These are phyloP conservation scores for Eucalyptus leucophloia DNA, from an alignment of 345 rosid genomes.

Conservation along the genomic window DNA sequence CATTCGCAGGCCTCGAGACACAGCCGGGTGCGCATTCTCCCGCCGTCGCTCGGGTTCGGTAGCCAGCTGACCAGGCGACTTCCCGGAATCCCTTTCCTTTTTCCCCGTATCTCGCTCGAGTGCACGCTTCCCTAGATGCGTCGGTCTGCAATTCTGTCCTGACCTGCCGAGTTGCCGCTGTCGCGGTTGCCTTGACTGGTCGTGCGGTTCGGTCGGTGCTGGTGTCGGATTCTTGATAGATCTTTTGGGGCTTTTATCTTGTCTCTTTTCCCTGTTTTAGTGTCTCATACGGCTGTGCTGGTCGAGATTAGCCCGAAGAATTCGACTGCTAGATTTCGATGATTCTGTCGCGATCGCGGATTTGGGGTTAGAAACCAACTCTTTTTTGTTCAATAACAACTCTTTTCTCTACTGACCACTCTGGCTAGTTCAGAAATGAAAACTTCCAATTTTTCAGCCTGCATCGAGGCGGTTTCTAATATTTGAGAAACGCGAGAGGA, in stretches of 20 bases:
- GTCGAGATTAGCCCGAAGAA: background rate
- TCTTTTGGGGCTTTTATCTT: background rate
- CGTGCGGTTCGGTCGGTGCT: background rate
- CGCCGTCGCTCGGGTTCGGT: too few relatives aligned
- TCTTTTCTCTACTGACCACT: slow-evolving; percentile 40
- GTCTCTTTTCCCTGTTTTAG: background rate
- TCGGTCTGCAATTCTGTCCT: background rate
- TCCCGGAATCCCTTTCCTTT: too few relatives aligned
- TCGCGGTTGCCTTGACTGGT: background rate
- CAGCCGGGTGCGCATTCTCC: too few relatives aligned
- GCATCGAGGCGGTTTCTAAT: background rate
- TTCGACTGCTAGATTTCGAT: background rate
- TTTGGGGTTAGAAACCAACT: background rate
- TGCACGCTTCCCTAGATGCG: background rate
- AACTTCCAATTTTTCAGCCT: slow-evolving; percentile 55
- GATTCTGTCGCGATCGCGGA: background rate
- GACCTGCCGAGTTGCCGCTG: background rate
- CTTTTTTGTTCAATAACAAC: slow-evolving; percentile 34
- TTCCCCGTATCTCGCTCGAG: background rate
- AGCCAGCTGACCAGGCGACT: too few relatives aligned
- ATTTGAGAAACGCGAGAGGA: background rate
- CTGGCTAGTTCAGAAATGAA: slow-evolving; percentile 60
- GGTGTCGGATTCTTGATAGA: background rate
- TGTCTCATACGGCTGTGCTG: background rate
- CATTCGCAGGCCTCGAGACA: too few relatives aligned